These are phyloP conservation scores for Carex pumila DNA, from an alignment of 176 grass and related monocot genomes.

Conservation along the genomic window DNA sequence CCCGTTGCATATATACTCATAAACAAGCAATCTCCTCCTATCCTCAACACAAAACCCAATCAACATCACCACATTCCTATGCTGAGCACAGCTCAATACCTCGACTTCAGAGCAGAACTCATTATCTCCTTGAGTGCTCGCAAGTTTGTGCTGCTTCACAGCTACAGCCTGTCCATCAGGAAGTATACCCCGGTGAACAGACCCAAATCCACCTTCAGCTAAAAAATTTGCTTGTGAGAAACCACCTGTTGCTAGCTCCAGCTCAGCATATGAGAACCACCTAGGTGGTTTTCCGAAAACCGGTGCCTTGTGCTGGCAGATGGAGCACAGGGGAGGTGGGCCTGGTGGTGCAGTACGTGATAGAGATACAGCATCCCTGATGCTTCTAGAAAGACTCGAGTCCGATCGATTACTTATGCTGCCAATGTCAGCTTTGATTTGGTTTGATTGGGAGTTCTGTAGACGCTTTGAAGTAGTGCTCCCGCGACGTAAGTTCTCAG, in stretches of 20 bases:
- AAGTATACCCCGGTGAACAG: constrained; percentile 87
- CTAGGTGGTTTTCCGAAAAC: constrained; percentile 92
- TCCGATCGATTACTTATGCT: constrained; percentile 61
- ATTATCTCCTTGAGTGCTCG: constrained; percentile 88
- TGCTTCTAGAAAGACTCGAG: constrained; percentile 74
- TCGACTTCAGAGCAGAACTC: constrained; percentile 99
- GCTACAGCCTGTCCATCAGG: constrained; percentile 95
- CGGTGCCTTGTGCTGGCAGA: constrained; percentile 96
- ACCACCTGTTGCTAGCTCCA: constrained; percentile 84
- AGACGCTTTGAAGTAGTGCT: constrained; percentile 35
- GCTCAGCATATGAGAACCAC: constrained; percentile 93
- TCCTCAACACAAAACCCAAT: constrained; percentile 99
- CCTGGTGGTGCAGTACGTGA: constrained; percentile 70
- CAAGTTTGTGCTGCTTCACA: constrained; percentile 98
- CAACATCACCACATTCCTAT: constrained; percentile 98
- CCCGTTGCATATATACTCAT: constrained; percentile 98
- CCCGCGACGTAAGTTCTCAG: constrained; percentile 48
- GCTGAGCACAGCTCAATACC: constrained; percentile 96
- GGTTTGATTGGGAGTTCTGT: constrained; percentile 60
- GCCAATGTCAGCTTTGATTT: constrained; percentile 53
- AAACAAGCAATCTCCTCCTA: constrained; percentile 89
- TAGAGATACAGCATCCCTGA: constrained; percentile 84
- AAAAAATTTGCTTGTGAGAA: constrained; percentile 96
- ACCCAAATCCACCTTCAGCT: constrained; percentile 98
- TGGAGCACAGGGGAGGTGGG: constrained; percentile 89